Conservation (phyloP, 1,284 basidiomycete genomes). For the Ustilago shanxiensis region DNA sequence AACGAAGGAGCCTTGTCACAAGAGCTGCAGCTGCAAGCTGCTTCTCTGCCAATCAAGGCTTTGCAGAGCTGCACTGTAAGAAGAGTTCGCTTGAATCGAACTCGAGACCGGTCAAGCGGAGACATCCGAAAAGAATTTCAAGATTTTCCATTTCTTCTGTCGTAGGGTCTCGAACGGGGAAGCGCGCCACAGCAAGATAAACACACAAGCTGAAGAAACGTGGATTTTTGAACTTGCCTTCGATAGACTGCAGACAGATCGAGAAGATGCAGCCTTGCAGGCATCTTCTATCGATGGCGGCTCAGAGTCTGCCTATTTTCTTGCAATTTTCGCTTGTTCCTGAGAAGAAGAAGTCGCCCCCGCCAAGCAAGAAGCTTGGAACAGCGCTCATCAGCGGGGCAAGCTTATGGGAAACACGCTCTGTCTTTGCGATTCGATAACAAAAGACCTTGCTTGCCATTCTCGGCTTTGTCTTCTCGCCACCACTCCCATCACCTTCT, state of each 20-base stretch:
- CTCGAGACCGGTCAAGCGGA: constrained; percentile 7
- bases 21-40: not conserved
- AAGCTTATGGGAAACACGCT: too few relatives aligned
- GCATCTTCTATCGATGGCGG: not conserved
- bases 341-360: constrained; percentile 5
- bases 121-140: not conserved
- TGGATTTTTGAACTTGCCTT: not conserved
- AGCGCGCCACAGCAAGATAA: not conserved
- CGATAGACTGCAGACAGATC: not conserved
- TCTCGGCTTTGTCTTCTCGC: not conserved
- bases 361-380: not conserved
- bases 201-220: not conserved
- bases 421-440: not conserved
- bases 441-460: not conserved
- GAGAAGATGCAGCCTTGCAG: constrained; percentile 1
- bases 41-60: not conserved
- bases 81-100: not conserved
- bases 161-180: not conserved
- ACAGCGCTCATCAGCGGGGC: constrained; percentile 2
- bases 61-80: not conserved
- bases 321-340: not conserved
- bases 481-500: constrained; percentile 12
- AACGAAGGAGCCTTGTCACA: not conserved
- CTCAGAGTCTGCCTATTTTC: not conserved
- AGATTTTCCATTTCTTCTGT: not conserved